Conservation (phyloP, 2,329 filamentous ascomycete genomes). For the Lachnellula occidentalis region DNA sequence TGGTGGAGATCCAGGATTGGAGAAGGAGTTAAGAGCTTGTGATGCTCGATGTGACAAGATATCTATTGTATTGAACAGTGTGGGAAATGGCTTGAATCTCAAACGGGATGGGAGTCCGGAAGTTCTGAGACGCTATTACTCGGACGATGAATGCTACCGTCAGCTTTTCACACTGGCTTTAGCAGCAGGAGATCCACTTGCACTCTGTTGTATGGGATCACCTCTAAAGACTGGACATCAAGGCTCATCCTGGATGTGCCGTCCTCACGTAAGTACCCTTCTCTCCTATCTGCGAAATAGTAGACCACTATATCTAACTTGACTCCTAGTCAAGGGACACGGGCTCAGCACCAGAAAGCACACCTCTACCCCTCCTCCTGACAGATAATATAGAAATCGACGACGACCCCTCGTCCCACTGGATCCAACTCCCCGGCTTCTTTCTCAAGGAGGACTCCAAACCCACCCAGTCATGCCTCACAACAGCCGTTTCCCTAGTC, state of each 20-base stretch:
- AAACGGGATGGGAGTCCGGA: background rate
- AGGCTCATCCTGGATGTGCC: background rate
- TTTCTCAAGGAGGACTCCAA: background rate
- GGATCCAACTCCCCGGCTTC: background rate
- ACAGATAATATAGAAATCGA: background rate
- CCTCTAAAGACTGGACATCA: background rate
- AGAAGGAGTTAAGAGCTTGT: background rate
- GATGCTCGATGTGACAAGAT: constrained; percentile 8
- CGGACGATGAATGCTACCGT: constrained; percentile 4
- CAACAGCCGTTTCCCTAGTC: background rate
- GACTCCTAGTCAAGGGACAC: background rate
- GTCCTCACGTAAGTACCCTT: background rate
- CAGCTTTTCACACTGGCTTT: constrained; percentile 4
- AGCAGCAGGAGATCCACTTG: constrained; percentile 1
- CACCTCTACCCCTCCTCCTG: background rate
- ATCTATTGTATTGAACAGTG: constrained; percentile 5
- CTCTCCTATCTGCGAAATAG: background rate
- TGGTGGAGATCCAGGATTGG: background rate
- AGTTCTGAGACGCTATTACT: background rate
- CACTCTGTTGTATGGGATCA: background rate
- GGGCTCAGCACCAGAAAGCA: background rate
- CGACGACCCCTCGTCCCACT: background rate
- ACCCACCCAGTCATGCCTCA: background rate
- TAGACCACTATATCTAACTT: no score
- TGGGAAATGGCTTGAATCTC: constrained; percentile 3